A percentile compares a stretch with the other conserved stretches of the same genome.
These are phyloP conservation scores for Amborella trichopoda DNA, from an alignment of 164 flowering plant species.

Conservation along the genomic window DNA sequence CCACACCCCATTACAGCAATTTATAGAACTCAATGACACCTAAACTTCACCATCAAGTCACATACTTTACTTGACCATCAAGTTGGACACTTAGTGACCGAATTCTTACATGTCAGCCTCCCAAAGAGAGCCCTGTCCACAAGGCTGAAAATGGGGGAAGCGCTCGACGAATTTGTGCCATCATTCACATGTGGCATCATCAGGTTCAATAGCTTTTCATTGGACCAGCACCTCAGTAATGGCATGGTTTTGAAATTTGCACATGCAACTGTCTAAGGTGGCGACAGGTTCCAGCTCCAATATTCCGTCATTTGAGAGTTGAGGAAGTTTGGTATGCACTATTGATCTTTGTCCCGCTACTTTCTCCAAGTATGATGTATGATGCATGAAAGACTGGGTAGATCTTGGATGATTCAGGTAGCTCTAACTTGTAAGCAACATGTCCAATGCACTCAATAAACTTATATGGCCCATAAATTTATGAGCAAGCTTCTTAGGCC, in stretches of 20 bases:
- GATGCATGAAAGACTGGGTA: slow-evolving; percentile 5
- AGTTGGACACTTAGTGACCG: no score
- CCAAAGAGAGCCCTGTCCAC: no score
- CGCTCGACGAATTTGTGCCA: no score
- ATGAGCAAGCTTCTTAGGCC: neutral
- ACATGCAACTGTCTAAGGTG: neutral
- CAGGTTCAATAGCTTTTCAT: neutral
- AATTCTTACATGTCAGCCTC: no score
- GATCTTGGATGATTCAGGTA: neutral
- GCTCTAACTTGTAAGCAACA: slow-evolving; percentile 1
- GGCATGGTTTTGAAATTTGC: neutral
- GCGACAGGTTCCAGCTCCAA: neutral
- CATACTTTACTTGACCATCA: no score
- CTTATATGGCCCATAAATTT: slow-evolving; percentile 1
- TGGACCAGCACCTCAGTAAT: neutral
- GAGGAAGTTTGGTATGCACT: neutral
- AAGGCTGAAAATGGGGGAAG: no score
- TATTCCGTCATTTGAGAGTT: neutral
- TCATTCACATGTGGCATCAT: neutral
- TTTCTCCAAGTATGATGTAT: neutral
- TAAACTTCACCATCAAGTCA: no score
- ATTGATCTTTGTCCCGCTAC: neutral
- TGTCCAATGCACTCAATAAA: neutral
- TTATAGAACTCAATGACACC: no score
- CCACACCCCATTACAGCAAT: no score